These are phyloP conservation scores for Tricholoma sp. DNA, from an alignment of 768 basidiomycete genomes.

Conservation along the genomic window DNA sequence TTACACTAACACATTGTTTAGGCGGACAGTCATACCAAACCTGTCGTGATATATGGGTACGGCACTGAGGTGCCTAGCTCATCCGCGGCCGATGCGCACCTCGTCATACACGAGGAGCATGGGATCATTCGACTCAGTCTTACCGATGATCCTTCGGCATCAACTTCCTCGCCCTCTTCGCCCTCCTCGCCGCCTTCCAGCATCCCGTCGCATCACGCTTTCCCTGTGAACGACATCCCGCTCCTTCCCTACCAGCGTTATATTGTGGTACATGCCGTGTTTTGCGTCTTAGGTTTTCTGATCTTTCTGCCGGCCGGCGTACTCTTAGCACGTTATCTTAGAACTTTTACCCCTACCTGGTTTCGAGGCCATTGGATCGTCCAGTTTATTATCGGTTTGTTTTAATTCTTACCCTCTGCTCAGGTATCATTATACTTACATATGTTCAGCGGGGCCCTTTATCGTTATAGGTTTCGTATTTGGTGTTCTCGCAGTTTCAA, in stretches of 20 bases:
- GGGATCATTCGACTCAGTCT: slow-evolving; percentile 44
- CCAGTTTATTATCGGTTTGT: slow-evolving; percentile 43
- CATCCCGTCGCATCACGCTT: slow-evolving; percentile 12
- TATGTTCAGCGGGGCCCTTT: slow-evolving; percentile 33
- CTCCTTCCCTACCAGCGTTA: slow-evolving; percentile 42
- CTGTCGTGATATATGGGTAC: slow-evolving; percentile 57
- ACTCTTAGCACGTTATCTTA: slow-evolving; percentile 47
- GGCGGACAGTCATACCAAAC: slow-evolving; percentile 37
- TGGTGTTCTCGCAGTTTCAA: slow-evolving; percentile 34
- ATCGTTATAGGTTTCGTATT: slow-evolving; percentile 41
- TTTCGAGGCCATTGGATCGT: slow-evolving; percentile 47
- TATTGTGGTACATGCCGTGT: slow-evolving; percentile 50
- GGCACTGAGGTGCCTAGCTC: slow-evolving; percentile 44
- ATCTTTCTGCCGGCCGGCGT: slow-evolving; percentile 49
- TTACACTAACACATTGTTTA: slow-evolving; percentile 15
- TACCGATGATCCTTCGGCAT: slow-evolving; percentile 29
- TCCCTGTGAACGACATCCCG: slow-evolving; percentile 25
- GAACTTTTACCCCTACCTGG: slow-evolving; percentile 47
- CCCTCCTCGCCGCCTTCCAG: slow-evolving; percentile 11
- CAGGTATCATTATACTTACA: slow-evolving; percentile 9
- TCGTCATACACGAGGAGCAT: slow-evolving; percentile 43
- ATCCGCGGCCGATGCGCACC: slow-evolving; percentile 35
- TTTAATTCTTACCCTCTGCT: neutral
- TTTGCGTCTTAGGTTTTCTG: slow-evolving; percentile 46
- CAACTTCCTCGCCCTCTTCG: slow-evolving; percentile 17